A percentile compares a stretch with the other conserved stretches of the same genome.
Evolutionary conservation across 306 rosid species (phyloP).

Genomic region (Phaseolus lunatus): DNA sequence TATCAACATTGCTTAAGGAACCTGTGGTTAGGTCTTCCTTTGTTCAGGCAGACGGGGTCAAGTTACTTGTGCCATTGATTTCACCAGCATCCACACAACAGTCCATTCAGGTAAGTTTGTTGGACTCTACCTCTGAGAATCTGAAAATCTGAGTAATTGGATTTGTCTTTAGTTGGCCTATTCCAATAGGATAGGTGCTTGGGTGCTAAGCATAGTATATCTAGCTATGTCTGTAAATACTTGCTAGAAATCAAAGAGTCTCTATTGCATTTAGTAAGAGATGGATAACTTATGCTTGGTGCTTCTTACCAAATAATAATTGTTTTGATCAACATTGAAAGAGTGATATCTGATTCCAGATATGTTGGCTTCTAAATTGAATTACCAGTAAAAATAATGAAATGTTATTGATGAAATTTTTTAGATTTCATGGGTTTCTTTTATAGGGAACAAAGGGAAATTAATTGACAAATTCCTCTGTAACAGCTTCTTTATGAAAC

Average conservation of each 20-base stretch:
- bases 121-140: constrained; percentile 19
- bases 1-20: constrained; percentile 89
- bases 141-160: constrained; percentile 29
- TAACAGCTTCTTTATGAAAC: constrained; percentile 95
- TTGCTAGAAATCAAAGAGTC: constrained; percentile 28
- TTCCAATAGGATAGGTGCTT: constrained; percentile 31
- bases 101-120: constrained; percentile 81
- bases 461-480: constrained; percentile 48
- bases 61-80: constrained; percentile 88
- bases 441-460: constrained; percentile 27
- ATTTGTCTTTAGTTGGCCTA: constrained; percentile 30
- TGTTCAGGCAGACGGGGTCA: constrained; percentile 91
- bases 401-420: constrained; percentile 8
- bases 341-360: constrained; percentile 11
- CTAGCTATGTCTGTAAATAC: constrained; percentile 22
- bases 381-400: constrained; percentile 2
- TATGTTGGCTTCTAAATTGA: constrained; percentile 35
- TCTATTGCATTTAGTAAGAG: constrained; percentile 32
- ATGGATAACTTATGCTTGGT: constrained; percentile 8
- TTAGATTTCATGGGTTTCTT: constrained; percentile 11
- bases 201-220: constrained; percentile 41
- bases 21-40: constrained; percentile 86
- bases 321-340: neutral
- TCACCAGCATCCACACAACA: constrained; percentile 98
- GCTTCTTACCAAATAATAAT: constrained; percentile 32